Percentiles rank a stretch among this genome's conserved stretches.
These are phyloP conservation scores for Nothophytophthora sp. DNA, from an alignment of 352 stramenopile genomes.

Conservation along the genomic window DNA sequence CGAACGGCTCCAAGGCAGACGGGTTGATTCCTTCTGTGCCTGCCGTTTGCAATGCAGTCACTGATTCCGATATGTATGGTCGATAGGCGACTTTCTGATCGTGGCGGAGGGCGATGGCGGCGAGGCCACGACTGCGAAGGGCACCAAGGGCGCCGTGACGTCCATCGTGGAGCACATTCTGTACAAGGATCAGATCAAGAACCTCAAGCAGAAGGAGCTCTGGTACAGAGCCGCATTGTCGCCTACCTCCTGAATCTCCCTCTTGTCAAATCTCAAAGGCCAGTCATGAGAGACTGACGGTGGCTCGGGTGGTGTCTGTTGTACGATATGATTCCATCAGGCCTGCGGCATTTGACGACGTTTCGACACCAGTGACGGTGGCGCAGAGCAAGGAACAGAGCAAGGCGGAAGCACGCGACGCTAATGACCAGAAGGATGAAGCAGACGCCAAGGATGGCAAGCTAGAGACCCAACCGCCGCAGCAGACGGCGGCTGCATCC, in stretches of 20 bases:
- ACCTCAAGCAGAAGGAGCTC: slow-evolving; percentile 93
- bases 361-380: slow-evolving; percentile 1
- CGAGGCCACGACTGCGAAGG: slow-evolving; percentile 68
- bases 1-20: too few relatives aligned
- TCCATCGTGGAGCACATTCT: slow-evolving; percentile 96
- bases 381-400: slow-evolving; percentile 5
- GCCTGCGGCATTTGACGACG: slow-evolving; percentile 56
- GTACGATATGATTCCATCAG: slow-evolving; percentile 19
- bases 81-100: slow-evolving; percentile 94
- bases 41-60: too few relatives aligned
- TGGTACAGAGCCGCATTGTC: slow-evolving; percentile 61
- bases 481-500: slow-evolving; percentile 4
- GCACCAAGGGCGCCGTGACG: slow-evolving; percentile 89
- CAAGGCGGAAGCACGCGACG: slow-evolving; percentile 20
- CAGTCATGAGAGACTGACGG: not conserved
- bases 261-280: too few relatives aligned
- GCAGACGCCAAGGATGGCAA: slow-evolving; percentile 10
- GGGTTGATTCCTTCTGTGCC: too few relatives aligned
- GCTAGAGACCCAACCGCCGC: slow-evolving; percentile 1
- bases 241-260: not conserved
- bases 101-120: slow-evolving; percentile 76
- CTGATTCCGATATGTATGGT: not conserved
- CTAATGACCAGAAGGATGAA: slow-evolving; percentile 15
- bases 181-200: slow-evolving; percentile 99
- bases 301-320: not conserved